These are phyloP conservation scores for Suillus americanus DNA, from an alignment of 768 basidiomycete species.

Conservation along the genomic window DNA sequence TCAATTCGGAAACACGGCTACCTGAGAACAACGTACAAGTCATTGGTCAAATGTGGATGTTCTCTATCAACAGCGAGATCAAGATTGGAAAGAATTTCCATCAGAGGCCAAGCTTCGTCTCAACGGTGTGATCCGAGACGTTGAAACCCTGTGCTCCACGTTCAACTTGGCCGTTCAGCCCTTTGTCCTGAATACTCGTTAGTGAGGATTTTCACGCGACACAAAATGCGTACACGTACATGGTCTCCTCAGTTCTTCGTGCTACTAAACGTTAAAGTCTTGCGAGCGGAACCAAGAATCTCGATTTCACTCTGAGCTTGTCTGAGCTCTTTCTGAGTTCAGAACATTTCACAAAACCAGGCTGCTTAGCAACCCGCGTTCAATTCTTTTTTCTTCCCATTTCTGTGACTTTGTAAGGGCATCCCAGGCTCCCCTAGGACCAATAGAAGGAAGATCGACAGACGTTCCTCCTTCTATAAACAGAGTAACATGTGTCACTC, in stretches of 20 bases:
- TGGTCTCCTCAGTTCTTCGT: background rate
- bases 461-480: background rate
- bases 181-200: background rate
- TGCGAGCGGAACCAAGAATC: background rate
- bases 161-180: background rate
- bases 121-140: background rate
- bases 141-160: background rate
- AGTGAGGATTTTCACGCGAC: background rate
- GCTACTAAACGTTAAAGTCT: background rate
- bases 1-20: background rate
- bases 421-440: background rate
- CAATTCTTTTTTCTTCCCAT: background rate
- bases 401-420: background rate
- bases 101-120: background rate
- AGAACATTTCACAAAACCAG: conserved; percentile 5
- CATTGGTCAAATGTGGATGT: background rate
- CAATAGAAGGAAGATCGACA: background rate
- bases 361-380: background rate
- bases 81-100: background rate
- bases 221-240: background rate
- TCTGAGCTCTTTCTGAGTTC: conserved; percentile 9
- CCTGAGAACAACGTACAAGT: background rate
- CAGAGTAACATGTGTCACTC: background rate
- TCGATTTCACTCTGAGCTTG: conserved; percentile 4
- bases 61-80: background rate